Evolutionary conservation across 2,329 filamentous ascomycete species (phyloP).

Genomic region (Myriosclerotinia duriaeana): DNA sequence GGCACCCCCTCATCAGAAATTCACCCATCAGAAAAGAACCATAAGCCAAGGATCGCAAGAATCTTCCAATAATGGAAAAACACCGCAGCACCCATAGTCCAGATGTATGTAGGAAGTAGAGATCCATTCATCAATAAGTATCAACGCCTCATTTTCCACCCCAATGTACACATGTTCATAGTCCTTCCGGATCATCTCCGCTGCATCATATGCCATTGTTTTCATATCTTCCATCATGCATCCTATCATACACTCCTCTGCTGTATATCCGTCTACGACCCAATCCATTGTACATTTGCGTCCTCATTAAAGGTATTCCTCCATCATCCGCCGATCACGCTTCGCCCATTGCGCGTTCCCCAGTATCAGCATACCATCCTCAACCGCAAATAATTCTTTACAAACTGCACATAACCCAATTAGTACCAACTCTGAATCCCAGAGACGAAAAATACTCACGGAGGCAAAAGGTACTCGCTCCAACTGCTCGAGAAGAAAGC

Average conservation of each 20-base stretch:
- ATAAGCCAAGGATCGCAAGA: background rate
- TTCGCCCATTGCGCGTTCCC: background rate
- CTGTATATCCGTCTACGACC: background rate
- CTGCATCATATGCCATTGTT: background rate
- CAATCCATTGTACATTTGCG: conserved; percentile 6
- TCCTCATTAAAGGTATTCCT: conserved; percentile 12
- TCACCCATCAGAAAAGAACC: no score
- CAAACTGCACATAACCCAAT: background rate
- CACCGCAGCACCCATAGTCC: background rate
- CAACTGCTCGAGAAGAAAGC: conserved; percentile 67
- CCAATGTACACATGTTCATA: conserved; percentile 9
- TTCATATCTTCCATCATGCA: background rate
- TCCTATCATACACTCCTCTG: conserved; percentile 16
- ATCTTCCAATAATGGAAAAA: background rate
- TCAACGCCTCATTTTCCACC: conserved; percentile 20
- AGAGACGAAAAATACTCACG: conserved; percentile 46
- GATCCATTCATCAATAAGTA: conserved; percentile 21
- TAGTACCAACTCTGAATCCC: background rate
- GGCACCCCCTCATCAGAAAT: no score
- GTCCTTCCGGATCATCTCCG: background rate
- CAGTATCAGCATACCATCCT: background rate
- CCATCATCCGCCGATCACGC: background rate
- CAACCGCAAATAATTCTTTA: background rate
- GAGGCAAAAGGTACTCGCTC: conserved; percentile 66
- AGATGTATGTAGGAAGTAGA: conserved; percentile 18